Percentiles rank a stretch among this genome's conserved stretches.
Conservation (phyloP, 306 rosid species). For the Fragaria iinumae region DNA sequence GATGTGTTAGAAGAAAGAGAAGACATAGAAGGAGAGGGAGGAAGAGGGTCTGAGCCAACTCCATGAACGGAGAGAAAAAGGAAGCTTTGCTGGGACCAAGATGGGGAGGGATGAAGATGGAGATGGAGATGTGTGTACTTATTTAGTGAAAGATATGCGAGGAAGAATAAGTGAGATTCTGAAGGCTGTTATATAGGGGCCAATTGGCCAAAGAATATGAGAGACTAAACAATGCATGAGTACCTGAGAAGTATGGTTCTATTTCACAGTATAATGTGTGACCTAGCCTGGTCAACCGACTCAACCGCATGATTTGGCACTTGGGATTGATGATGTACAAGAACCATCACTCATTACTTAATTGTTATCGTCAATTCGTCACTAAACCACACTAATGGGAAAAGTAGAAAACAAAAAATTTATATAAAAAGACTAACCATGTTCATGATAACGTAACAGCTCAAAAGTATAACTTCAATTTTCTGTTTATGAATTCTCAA, state of each 20-base stretch:
- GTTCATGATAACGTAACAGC: neutral
- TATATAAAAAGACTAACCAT: neutral
- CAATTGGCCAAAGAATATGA: neutral
- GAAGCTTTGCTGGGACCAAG: neutral
- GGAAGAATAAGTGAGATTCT: neutral
- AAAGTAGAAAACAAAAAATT: neutral
- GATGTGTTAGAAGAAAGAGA: slow-evolving; percentile 7
- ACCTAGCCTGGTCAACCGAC: neutral
- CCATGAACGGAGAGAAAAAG: slow-evolving; percentile 6
- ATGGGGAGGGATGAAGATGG: neutral
- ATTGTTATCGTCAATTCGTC: neutral
- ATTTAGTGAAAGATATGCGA: neutral
- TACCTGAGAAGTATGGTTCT: neutral
- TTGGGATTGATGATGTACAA: neutral
- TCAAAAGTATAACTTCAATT: neutral
- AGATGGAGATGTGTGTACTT: neutral
- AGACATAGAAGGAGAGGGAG: slow-evolving; percentile 22
- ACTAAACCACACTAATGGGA: neutral
- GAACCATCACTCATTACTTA: neutral
- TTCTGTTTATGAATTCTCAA: too few species aligned
- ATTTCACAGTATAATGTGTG: neutral
- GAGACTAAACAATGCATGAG: neutral
- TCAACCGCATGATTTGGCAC: neutral
- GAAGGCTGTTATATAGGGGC: neutral
- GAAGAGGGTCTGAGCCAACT: slow-evolving; percentile 15